Base-by-base conservation (phyloP, 1,139 yeast genomes). In the Pichiaceae sp. region DNA sequence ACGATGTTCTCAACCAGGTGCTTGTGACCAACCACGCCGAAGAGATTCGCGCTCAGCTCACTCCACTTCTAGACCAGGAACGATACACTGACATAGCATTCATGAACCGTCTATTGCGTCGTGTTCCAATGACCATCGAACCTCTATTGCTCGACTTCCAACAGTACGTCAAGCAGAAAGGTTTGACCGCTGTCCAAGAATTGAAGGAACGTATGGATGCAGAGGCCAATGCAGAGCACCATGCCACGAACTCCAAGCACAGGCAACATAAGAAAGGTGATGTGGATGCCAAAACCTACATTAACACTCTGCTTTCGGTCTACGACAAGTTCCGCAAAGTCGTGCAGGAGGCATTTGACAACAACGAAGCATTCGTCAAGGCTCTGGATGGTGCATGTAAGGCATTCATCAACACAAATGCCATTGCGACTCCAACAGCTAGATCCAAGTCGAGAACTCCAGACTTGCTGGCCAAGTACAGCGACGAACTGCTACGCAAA, bases 341-440 rank as follows among this genome's bases (percentile, higher is more conserved):
- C 53, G 94, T 89, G 20, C 64, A 63, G 34, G 60, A 56, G 31
- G 84, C 95, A 2, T 85, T 91, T 57, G 78, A 74, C 44, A 75
- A 75, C 49, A 86, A 86, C 53, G 72, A 87, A 3, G 75, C 80
- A 28, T 83, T 91, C 64, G 84, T 84, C 39, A 84, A 83, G 54
- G 86, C 97, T 1, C 70, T 91, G 47, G 97, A 91, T 55, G 78
- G 75, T 49, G 96, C 97, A 0, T 91, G 96, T 54, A 76, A 85
- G 40, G 70, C 72, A 34, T 89, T 83, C 53, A 87, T 93, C 50
- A 93, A 93, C 60, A 70, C 69, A 42, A 93, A 93, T 54, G 67
- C 77, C 16, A 78, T 87, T 54, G 96, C 97, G 18, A 68, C 76
- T 16, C 83, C 93, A 12, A 57, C 68, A 2, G 57, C 68, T 18